Base-by-base conservation (phyloP, 1,284 basidiomycete species). In the Porodaedalea pini region DNA sequence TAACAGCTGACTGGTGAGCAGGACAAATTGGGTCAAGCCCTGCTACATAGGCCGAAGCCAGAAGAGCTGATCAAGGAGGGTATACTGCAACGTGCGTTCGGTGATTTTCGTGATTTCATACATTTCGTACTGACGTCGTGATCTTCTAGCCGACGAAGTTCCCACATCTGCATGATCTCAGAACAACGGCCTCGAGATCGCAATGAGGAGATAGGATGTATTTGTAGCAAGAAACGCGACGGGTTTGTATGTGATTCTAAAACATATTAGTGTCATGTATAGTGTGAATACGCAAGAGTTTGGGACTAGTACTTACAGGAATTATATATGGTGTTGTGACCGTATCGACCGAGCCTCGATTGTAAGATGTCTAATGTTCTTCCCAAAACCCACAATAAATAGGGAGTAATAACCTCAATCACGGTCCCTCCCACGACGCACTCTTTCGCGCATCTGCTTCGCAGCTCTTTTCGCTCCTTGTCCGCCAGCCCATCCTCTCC, bases 401-500 rank as follows among this genome's bases (percentile, higher is more conserved):
- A 21, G 15, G 40, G 23, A 3, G 7, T 7, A 8, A 8, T 41
- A 50, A 32, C 27, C 49, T 49, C 60, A 69, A 41, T 71, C 68
- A 49, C 66, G 61, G 21, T 70, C 68, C 59, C 67, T 62, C 53
- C 67, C 50, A 5, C 62, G 53, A 13, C 60, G 66, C 49, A 73
- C 73, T 63, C 76, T 80, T 50, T 84, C 82, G 51, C 81, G 76
- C 75, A 88, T 78, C 64, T 88, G 81, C 39, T 71, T 69, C 41
- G 82, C 83, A 4, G 86, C 89, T 39, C 85, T 77, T 62, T 73
- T 77, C n/a, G 86, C 78, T 5, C 88, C 88, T 19, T 76, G 79
- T 37, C 80, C 74, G 11, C 88, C 86, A 2, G 79, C 81, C 91
- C 91, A 95, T 0, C 92, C 92, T 61, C 85, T 73, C 21, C 70